Conservation (phyloP, 768 basidiomycete genomes). For the Auricularia heimuer region DNA sequence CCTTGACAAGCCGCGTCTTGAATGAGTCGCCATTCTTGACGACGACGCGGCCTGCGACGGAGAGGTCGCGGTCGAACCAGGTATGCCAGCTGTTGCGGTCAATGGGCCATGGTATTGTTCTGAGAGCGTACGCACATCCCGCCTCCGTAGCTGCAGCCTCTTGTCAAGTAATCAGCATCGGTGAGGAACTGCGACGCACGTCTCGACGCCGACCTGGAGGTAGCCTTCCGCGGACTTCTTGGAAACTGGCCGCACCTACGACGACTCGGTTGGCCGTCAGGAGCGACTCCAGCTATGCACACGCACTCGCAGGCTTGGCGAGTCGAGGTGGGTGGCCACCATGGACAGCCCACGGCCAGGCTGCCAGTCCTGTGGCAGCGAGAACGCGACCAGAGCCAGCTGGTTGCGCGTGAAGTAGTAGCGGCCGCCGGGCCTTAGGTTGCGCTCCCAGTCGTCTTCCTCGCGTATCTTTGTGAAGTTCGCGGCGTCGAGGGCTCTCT, state of each 20-base stretch:
- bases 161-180: background rate
- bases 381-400: slow-evolving; percentile 52
- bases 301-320: slow-evolving; percentile 57
- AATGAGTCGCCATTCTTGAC: slow-evolving; percentile 42
- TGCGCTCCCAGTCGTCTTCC: slow-evolving; percentile 36
- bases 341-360: slow-evolving; percentile 68
- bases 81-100: slow-evolving; percentile 49
- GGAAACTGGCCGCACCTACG: slow-evolving; percentile 61
- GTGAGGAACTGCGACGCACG: slow-evolving; percentile 22
- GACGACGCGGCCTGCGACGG: slow-evolving; percentile 81
- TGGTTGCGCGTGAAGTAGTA: slow-evolving; percentile 52
- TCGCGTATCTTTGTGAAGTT: slow-evolving; percentile 32
- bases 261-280: slow-evolving; percentile 11
- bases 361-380: slow-evolving; percentile 60
- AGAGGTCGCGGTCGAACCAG: slow-evolving; percentile 91
- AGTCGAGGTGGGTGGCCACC: slow-evolving; percentile 89
- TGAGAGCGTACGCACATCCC: slow-evolving; percentile 35
- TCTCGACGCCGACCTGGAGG: slow-evolving; percentile 78
- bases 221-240: slow-evolving; percentile 68
- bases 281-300: background rate
- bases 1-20: slow-evolving; percentile 68
- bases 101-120: background rate
- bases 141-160: slow-evolving; percentile 51
- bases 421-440: slow-evolving; percentile 39
- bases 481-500: background rate